These are phyloP conservation scores for Quercus rubra DNA, from an alignment of 306 rosid genomes.

Conservation along the genomic window DNA sequence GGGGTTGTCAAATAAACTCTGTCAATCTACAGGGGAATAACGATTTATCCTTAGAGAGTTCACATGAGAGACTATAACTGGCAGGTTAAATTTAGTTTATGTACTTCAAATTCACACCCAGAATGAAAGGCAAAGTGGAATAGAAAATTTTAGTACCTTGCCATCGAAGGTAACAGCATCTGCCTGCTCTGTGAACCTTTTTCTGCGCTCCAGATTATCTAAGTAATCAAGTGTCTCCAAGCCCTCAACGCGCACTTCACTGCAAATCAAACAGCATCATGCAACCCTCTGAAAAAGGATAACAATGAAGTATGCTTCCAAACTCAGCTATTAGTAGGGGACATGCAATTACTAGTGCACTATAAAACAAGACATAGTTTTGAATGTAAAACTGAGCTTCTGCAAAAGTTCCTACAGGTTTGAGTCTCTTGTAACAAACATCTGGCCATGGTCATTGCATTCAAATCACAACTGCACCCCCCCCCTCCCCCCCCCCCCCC, in stretches of 20 bases:
- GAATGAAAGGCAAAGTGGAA: not conserved
- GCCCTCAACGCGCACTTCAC: constrained; percentile 83
- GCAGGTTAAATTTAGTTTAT: not conserved
- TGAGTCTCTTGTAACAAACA: not conserved
- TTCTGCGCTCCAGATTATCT: constrained; percentile 48
- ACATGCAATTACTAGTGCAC: not conserved
- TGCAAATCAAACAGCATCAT: constrained; percentile 39
- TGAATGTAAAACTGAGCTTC: no score
- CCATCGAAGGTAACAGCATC: constrained; percentile 81
- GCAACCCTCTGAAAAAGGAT: constrained; percentile 17
- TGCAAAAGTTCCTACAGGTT: not conserved
- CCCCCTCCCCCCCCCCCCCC: not conserved
- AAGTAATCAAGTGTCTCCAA: constrained; percentile 80
- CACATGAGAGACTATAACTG: not conserved
- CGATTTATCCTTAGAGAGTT: constrained; percentile 12
- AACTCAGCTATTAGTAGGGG: not conserved
- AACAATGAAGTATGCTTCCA: constrained; percentile 11
- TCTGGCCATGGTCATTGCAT: not conserved
- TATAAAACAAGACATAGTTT: not conserved
- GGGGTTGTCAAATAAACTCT: constrained; percentile 62
- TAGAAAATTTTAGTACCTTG: constrained; percentile 39
- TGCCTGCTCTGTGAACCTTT: constrained; percentile 78
- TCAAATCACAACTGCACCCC: not conserved
- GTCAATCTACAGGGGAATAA: constrained; percentile 40
- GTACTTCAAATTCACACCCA: not conserved